Conservation (phyloP, 2,329 filamentous ascomycete genomes). For the Pestalotiopsis sp. region DNA sequence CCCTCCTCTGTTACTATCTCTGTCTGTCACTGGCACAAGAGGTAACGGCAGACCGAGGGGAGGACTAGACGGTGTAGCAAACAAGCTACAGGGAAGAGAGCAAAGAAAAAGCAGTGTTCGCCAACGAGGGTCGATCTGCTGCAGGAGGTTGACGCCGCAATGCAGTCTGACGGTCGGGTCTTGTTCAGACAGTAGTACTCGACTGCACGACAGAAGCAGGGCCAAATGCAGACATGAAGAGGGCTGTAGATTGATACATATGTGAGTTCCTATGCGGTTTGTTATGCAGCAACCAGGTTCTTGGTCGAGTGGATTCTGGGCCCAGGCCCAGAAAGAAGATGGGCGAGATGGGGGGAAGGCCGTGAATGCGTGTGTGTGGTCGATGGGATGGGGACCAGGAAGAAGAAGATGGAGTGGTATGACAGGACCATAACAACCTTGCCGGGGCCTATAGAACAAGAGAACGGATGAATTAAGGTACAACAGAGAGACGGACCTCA, state of each 20-base stretch:
- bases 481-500: not conserved
- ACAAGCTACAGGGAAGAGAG: constrained; percentile 20
- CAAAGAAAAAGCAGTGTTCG: constrained; percentile 21
- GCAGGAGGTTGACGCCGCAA: constrained; percentile 28
- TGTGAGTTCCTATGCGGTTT: constrained; percentile 28
- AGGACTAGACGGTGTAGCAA: constrained; percentile 22
- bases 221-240: constrained; percentile 31
- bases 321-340: constrained; percentile 23
- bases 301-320: constrained; percentile 21
- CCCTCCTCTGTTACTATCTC: constrained; percentile 15
- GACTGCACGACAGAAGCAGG: constrained; percentile 29
- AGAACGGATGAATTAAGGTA: constrained; percentile 30
- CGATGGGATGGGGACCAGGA: not conserved
- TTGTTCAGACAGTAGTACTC: constrained; percentile 32
- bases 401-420: constrained; percentile 20
- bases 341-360: constrained; percentile 27
- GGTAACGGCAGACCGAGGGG: constrained; percentile 19
- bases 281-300: constrained; percentile 37
- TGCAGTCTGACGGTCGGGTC: constrained; percentile 27
- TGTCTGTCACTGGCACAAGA: not conserved
- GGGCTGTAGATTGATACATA: constrained; percentile 37
- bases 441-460: constrained; percentile 24
- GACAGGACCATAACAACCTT: constrained; percentile 29
- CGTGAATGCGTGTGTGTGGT: constrained; percentile 19
- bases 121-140: constrained; percentile 23